Evolutionary conservation across 805 yeast genomes (phyloP).

Genomic region (Metschnikowia shivogae): DNA sequence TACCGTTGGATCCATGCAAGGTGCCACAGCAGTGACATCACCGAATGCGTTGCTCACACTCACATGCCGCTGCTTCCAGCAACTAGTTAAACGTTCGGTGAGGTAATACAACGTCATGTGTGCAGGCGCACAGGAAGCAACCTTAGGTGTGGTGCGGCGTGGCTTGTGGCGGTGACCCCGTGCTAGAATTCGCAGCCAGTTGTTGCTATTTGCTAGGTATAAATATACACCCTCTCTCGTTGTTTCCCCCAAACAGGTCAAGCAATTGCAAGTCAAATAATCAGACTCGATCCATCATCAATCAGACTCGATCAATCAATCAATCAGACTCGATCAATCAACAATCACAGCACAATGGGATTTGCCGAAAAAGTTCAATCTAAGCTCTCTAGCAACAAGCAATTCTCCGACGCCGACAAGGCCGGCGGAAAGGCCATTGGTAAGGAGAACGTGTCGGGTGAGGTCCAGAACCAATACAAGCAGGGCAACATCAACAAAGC

Average conservation of each 20-base stretch:
- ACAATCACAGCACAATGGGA: constrained; percentile 25
- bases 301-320: not conserved
- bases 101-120: not conserved
- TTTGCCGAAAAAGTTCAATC: constrained; percentile 33
- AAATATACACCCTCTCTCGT: not conserved
- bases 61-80: constrained; percentile 1
- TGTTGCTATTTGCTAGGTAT: constrained; percentile 1
- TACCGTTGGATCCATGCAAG: not conserved
- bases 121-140: constrained; percentile 6
- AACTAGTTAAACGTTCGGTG: not conserved
- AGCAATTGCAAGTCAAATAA: not conserved
- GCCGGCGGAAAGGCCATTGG: constrained; percentile 29
- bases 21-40: not conserved
- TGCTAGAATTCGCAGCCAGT: constrained; percentile 4
- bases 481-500: constrained; percentile 28
- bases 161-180: constrained; percentile 1
- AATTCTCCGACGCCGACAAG: constrained; percentile 24
- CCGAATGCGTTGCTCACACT: not conserved
- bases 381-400: constrained; percentile 27
- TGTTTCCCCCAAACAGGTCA: not conserved
- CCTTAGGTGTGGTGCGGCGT: constrained; percentile 2
- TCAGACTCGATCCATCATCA: not conserved
- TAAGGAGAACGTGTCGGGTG: constrained; percentile 26
- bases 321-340: not conserved
- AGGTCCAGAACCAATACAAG: constrained; percentile 26